A percentile compares a stretch with the other conserved stretches of the same genome.
Conservation (phyloP, 352 stramenopile species). For the Globisporangium orthogonon region DNA sequence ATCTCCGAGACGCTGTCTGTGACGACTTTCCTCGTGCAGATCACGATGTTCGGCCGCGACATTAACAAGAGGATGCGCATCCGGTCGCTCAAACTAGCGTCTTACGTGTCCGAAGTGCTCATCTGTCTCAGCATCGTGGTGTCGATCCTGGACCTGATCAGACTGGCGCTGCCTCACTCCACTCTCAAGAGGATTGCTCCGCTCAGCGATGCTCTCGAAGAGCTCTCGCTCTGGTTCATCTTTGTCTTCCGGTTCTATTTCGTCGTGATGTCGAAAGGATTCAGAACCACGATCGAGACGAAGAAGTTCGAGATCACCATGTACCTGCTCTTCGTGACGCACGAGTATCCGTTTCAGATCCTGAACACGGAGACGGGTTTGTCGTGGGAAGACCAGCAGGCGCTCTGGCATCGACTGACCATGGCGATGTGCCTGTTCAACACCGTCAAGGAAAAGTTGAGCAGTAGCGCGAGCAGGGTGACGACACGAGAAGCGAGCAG, state of each 20-base stretch:
- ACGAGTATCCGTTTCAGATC: conserved; percentile 39
- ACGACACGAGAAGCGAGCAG: neutral
- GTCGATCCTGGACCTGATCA: neutral
- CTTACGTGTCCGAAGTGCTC: conserved; percentile 9
- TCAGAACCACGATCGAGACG: neutral
- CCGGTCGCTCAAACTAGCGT: conserved; percentile 10
- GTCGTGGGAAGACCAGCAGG: conserved; percentile 32
- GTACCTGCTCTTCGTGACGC: conserved; percentile 24
- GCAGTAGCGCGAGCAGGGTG: neutral
- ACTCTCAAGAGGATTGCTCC: neutral
- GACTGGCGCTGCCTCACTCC: neutral
- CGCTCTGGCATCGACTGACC: conserved; percentile 30
- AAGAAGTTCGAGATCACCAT: conserved; percentile 18
- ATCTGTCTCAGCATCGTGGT: conserved; percentile 11
- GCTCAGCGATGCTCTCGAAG: conserved; percentile 16
- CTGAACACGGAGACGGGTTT: conserved; percentile 14
- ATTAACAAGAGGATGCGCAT: conserved; percentile 26
- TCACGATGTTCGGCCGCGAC: conserved; percentile 27
- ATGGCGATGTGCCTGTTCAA: conserved; percentile 18
- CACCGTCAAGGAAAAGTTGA: conserved; percentile 11
- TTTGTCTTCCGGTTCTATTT: conserved; percentile 30
- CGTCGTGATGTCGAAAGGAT: conserved; percentile 14
- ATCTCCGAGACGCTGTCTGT: conserved; percentile 27
- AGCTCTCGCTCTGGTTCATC: conserved; percentile 20
- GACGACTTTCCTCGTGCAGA: conserved; percentile 27